These are phyloP conservation scores for Rutstroemia sp. DNA, from an alignment of 2,329 filamentous ascomycete genomes.

Conservation along the genomic window DNA sequence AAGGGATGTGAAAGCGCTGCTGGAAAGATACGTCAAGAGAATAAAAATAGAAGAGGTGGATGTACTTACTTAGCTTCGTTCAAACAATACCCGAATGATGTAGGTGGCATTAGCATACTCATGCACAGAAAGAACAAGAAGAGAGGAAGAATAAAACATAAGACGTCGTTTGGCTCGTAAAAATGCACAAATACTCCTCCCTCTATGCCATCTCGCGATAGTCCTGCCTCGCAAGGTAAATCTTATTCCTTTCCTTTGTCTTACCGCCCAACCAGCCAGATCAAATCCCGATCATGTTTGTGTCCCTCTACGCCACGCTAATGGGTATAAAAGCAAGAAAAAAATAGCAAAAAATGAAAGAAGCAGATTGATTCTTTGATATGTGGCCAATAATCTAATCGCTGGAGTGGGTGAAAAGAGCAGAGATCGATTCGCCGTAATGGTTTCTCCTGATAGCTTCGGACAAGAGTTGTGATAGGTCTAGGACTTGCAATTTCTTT, in stretches of 20 bases:
- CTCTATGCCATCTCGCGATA: too few species aligned
- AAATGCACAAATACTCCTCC: too few species aligned
- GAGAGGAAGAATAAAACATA: too few species aligned
- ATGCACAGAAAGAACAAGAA: too few species aligned
- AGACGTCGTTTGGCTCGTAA: too few species aligned
- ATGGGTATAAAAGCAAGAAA: slow-evolving; percentile 9
- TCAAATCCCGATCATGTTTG: slow-evolving; percentile 7
- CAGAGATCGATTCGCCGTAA: slow-evolving; percentile 74
- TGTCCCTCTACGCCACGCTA: slow-evolving; percentile 25
- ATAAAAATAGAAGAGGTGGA: too few species aligned
- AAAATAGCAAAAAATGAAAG: slow-evolving; percentile 14
- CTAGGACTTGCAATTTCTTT: slow-evolving; percentile 81
- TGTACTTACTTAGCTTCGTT: too few species aligned
- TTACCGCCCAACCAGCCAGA: slow-evolving; percentile 9
- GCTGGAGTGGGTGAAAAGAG: slow-evolving; percentile 25
- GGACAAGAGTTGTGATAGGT: slow-evolving; percentile 78
- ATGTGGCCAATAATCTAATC: slow-evolving; percentile 14
- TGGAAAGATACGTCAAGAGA: too few species aligned
- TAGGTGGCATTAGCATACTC: too few species aligned
- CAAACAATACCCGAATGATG: too few species aligned
- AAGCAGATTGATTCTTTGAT: slow-evolving; percentile 39
- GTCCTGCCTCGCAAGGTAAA: not conserved
- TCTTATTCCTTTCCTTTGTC: not conserved
- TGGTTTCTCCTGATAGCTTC: slow-evolving; percentile 95
- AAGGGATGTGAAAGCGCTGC: too few species aligned